Conservation (phyloP, 1,284 basidiomycete species). For the Puccinia hordei region DNA sequence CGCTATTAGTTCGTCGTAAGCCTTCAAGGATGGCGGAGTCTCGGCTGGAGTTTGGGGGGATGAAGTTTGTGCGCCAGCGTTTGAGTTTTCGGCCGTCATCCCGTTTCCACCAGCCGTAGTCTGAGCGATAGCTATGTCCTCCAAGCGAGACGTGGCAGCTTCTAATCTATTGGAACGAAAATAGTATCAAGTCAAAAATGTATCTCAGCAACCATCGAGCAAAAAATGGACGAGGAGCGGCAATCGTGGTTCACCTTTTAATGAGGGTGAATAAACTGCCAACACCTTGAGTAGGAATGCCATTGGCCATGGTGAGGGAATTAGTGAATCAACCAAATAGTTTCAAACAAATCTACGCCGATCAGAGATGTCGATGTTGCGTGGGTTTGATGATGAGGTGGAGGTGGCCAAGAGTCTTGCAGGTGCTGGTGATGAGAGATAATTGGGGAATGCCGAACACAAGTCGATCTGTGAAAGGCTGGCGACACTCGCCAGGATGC, state of each 20-base stretch:
- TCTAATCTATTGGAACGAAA: conserved; percentile 67
- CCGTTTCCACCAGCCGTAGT: conserved; percentile 55
- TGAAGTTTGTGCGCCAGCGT: conserved; percentile 57
- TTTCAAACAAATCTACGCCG: background rate
- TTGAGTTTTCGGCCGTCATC: conserved; percentile 52
- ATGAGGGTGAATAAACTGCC: conserved; percentile 48
- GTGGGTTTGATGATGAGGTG: too few relatives aligned
- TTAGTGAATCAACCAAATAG: background rate
- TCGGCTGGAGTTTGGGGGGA: conserved; percentile 59
- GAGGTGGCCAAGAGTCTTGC: background rate
- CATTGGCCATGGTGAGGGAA: conserved; percentile 33
- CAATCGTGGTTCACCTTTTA: conserved; percentile 21
- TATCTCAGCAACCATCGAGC: background rate
- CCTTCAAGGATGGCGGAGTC: conserved; percentile 64
- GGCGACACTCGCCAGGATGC: background rate
- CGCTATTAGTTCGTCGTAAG: conserved; percentile 74
- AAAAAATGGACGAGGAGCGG: background rate
- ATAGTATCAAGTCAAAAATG: background rate
- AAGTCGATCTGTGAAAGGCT: conserved; percentile 11
- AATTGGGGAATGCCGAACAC: too few relatives aligned
- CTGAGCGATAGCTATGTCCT: conserved; percentile 75
- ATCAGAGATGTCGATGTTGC: background rate
- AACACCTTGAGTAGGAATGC: conserved; percentile 45
- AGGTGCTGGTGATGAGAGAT: too few relatives aligned
- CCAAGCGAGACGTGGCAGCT: conserved; percentile 89